These are phyloP conservation scores for Chaetomiaceae sp. DNA, from an alignment of 2,329 filamentous ascomycete genomes.

Conservation along the genomic window DNA sequence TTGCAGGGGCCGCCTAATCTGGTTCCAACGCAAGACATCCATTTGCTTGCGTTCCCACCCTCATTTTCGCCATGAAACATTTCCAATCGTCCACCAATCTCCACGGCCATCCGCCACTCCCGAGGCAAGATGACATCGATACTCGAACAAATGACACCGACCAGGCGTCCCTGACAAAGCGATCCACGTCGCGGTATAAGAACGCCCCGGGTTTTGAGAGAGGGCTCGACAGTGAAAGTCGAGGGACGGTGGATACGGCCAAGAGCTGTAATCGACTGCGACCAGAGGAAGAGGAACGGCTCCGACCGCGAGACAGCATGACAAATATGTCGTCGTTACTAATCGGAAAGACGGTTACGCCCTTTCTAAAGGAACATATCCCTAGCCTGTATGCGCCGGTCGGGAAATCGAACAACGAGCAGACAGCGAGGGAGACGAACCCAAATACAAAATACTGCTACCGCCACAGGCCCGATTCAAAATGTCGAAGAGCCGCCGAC, in stretches of 20 bases:
- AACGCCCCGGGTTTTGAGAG: slow-evolving; percentile 5
- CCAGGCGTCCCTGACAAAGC: slow-evolving; percentile 18
- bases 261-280: slow-evolving; percentile 48
- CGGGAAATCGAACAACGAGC: slow-evolving; percentile 51
- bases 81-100: slow-evolving; percentile 19
- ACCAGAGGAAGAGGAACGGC: slow-evolving; percentile 46
- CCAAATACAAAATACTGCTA: slow-evolving; percentile 93
- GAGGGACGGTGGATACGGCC: slow-evolving; percentile 10
- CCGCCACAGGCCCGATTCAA: slow-evolving; percentile 86
- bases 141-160: slow-evolving; percentile 22
- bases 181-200: slow-evolving; percentile 20
- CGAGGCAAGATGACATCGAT: slow-evolving; percentile 27
- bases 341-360: slow-evolving; percentile 73
- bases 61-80: slow-evolving; percentile 21
- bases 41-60: slow-evolving; percentile 18
- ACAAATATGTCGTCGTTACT: slow-evolving; percentile 60
- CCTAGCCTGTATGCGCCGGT: slow-evolving; percentile 82
- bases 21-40: slow-evolving; percentile 24
- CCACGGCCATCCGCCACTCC: slow-evolving; percentile 18
- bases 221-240: neutral
- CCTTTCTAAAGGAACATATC: slow-evolving; percentile 88
- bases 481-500: slow-evolving; percentile 88
- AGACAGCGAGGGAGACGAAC: slow-evolving; percentile 44
- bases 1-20: slow-evolving; percentile 24
- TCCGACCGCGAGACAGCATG: slow-evolving; percentile 36